Evolutionary conservation across 176 grass and related monocot genomes (phyloP).

Genomic region (Carex cristatella): DNA sequence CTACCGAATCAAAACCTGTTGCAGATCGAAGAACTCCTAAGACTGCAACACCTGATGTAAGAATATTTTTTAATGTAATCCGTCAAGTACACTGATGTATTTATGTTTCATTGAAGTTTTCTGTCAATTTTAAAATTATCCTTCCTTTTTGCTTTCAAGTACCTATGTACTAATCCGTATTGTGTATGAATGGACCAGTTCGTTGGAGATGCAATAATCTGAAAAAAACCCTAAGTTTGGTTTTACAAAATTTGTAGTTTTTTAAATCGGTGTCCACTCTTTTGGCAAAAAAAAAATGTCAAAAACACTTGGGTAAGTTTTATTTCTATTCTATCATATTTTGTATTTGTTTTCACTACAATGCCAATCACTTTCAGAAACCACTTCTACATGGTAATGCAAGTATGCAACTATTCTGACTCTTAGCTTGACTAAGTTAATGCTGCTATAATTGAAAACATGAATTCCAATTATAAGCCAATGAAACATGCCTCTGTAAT

Average conservation of each 20-base stretch:
- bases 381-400: background rate
- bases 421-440: background rate
- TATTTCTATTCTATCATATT: background rate
- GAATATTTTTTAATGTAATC: background rate
- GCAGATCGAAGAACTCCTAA: conserved; percentile 72
- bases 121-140: background rate
- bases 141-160: background rate
- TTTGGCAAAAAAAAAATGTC: no score
- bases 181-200: background rate
- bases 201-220: background rate
- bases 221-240: background rate
- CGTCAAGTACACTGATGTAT: conserved; percentile 3
- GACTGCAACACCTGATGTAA: conserved; percentile 74
- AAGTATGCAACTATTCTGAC: background rate
- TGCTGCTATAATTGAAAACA: background rate
- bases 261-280: background rate
- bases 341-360: background rate
- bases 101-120: background rate
- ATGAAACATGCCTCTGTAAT: background rate
- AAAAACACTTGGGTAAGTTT: background rate
- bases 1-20: conserved; percentile 54
- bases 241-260: background rate
- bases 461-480: background rate
- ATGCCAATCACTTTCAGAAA: background rate
- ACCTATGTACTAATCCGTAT: background rate